A percentile compares a stretch with the other conserved stretches of the same genome.
These are phyloP conservation scores for Lasiosphaeriaceae sp. DNA, from an alignment of 495 filamentous ascomycete genomes.

Conservation along the genomic window DNA sequence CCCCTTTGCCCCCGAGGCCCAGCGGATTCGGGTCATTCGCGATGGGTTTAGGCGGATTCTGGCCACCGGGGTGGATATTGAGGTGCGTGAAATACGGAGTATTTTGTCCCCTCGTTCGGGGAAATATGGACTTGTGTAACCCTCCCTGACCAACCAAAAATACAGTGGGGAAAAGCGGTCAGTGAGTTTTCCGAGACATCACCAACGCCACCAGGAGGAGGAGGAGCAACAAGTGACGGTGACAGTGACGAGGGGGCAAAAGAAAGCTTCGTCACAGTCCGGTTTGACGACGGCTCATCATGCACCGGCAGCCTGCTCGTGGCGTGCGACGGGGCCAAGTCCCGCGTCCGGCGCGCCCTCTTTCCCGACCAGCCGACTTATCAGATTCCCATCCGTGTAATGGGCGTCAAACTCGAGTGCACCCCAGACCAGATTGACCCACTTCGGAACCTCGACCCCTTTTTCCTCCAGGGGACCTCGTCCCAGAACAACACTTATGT, in stretches of 20 bases:
- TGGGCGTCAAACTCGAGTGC: conserved; percentile 29
- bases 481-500: conserved; percentile 51
- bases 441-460: conserved; percentile 47
- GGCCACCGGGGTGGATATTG: conserved; percentile 44
- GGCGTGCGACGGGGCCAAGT: conserved; percentile 31
- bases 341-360: conserved; percentile 20
- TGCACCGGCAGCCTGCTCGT: conserved; percentile 23
- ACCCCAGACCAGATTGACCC: conserved; percentile 27
- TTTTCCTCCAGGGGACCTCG: conserved; percentile 58
- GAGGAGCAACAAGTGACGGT: neutral
- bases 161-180: conserved; percentile 27
- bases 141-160: neutral
- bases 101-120: too few relatives aligned
- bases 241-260: conserved; percentile 5
- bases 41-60: conserved; percentile 46
- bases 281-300: conserved; percentile 28
- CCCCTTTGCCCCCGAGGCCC: conserved; percentile 41
- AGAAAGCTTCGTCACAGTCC: conserved; percentile 14
- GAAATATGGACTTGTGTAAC: too few relatives aligned
- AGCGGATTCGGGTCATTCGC: conserved; percentile 48
- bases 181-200: conserved; percentile 10
- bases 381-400: conserved; percentile 25
- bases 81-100: too few relatives aligned
- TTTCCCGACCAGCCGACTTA: conserved; percentile 20
- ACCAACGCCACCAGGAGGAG: neutral